Base-by-base conservation (phyloP, 495 filamentous ascomycete genomes). In the Entonaema liquescens region DNA sequence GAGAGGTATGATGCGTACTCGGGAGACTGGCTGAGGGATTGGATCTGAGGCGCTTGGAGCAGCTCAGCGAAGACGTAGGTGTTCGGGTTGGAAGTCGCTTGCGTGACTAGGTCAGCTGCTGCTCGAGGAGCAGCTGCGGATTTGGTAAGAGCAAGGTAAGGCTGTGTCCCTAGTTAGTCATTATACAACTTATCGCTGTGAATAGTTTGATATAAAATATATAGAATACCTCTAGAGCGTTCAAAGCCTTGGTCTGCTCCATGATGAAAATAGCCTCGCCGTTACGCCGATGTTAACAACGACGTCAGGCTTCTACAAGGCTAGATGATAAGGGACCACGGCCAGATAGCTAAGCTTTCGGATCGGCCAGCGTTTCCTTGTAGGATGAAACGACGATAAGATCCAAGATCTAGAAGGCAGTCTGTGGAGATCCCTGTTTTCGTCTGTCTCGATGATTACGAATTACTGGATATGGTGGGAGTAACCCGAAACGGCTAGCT, bases 61-160 rank as follows among this genome's bases (percentile, higher is more conserved):
- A 99, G 90, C 83, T 98, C 95, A 55, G 92, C 88, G 83, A 99
- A 99, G 83, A 98, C 89, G 79, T 90, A 98, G 75, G 93, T 95
- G 76, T 97, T 92, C 9, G 92, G 89, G 55, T 87, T 89, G 19
- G 93, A 92, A 47, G 93, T 98, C 28, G 94, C 95, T 81, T 94
- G 93, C 19, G 86, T 87, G 72, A 98, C 87, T 9, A 99, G 87
- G 73, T 97, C 93, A 58, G 93, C 89, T 23, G 93, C 90, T 53
- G 93, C 92, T 55, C 92, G 90, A 23, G 93, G 92, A 0, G 93
- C 92, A 5, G 88, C 90, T 42, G 94, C 93, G 31, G 93, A 92
- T 77, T 92, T 94, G 70, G 92, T 89, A 62, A 98, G 92, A 35
- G 90, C 89, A 67, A 98, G 83, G 84, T 93, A 98, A 8, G 95